Conservation (phyloP, 1,284 basidiomycete species). For the Volvariella surrecta region DNA sequence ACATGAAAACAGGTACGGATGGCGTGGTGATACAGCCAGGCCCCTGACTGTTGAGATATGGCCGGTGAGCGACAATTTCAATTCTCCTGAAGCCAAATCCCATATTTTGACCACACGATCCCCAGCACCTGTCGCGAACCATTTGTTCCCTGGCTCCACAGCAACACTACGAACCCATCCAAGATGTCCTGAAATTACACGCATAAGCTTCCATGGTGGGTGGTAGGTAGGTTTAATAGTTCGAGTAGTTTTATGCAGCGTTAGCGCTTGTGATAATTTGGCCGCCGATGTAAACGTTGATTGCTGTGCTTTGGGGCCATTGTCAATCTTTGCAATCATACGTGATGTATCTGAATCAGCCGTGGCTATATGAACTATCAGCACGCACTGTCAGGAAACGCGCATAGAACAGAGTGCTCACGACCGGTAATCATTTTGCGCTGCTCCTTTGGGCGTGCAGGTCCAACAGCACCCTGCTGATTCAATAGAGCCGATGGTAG, state of each 20-base stretch:
- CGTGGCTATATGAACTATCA: conserved; percentile 11
- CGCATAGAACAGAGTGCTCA: conserved; percentile 23
- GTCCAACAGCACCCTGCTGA: conserved; percentile 78
- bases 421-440: conserved; percentile 68
- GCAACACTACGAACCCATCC: conserved; percentile 98
- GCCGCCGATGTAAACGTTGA: conserved; percentile 59
- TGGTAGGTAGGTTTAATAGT: conserved; percentile 94
- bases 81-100: conserved; percentile 93
- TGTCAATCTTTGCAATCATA: conserved; percentile 66
- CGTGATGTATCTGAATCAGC: conserved; percentile 40
- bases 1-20: conserved; percentile 96
- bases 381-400: conserved; percentile 2
- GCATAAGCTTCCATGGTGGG: conserved; percentile 91
- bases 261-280: conserved; percentile 78
- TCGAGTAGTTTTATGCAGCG: conserved; percentile 84
- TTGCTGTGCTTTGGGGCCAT: conserved; percentile 49
- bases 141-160: conserved; percentile 96
- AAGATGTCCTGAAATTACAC: conserved; percentile 96
- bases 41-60: conserved; percentile 97
- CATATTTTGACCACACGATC: conserved; percentile 99
- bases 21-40: conserved; percentile 84
- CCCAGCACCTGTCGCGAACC: conserved; percentile 97
- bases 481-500: conserved; percentile 77
- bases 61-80: conserved; percentile 93
- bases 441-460: conserved; percentile 55